Base-by-base conservation (phyloP, 768 basidiomycete genomes). In the Termitomyces sp. region DNA sequence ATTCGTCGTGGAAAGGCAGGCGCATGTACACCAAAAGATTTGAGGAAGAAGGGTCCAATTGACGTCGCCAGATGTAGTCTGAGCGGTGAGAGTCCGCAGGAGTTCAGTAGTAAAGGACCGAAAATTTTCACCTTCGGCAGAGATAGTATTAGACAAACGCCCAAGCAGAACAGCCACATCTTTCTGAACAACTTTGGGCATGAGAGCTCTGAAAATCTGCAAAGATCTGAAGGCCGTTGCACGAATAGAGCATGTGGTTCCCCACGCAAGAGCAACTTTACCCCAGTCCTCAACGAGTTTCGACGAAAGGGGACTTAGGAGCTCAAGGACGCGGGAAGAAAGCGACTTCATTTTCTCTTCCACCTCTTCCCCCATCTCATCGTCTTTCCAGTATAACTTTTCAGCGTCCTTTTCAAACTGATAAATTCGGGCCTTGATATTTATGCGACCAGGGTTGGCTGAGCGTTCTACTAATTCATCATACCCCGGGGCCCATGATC, bases 211-310 rank as follows among this genome's bases (percentile, higher is more conserved):
- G 72, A 92, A 94, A n/a, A 94, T 77, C 68, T 97, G 94, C 58
- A 97, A 76, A 10, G 94, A 95, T 32, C 94, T 82, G 72, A 90
- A 92, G 3, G 95, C 93, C 20, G 86, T 85, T 39, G 86, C 84
- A 47, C 92, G 85, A 59, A 93, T 92, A 16, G 91, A 88, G 65
- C 93, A 96, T 2, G 87, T 79, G 13, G 92, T 94, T 4, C 92
- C 88, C 87, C 95, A 97, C 29, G 78, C 73, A 57, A 97, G 72
- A 10, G 91, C 89, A 31, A 94, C 62, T 3, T 86, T 86, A 6
- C 91, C 92, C 86, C 95, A 93, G 46, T 81, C 77, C 54, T 87
- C 83, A 37, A 83, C 75, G 31, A 96, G 72, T n/a, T 78, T 75
- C 9, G 88, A 84, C 50, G 84, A 83, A 16, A 91, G 74, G 20